Evolutionary conservation across 345 rosid genomes (phyloP), one percentile per base, ranked within the genome.

Genomic region (Trapa incisa): DNA sequence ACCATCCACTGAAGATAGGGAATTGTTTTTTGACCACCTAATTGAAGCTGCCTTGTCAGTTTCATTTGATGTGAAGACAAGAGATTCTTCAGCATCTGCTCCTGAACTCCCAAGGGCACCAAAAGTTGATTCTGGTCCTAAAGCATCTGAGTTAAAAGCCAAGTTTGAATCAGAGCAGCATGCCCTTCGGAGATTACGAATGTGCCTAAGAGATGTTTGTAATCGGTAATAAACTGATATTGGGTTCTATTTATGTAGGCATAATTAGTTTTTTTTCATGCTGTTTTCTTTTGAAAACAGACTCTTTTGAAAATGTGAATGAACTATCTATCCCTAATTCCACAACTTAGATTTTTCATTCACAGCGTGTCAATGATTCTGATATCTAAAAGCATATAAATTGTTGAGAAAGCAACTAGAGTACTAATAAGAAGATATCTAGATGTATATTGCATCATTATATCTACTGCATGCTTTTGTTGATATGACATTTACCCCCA

Each of bases 151-250:
- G 78, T 68, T 94, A 72, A 91, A 86, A 76, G 96, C 99, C 67
- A 86, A 89, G 86, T 86, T 87, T 68, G 99, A 91, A 83, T 92
- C 96, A 38, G 97, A 94, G 86, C 99, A 94, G 78, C 99, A 94
- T 81, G 93, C 97, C 56, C 96, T 94, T 75, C 91, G 97, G 61
- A 83, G 99, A 64, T 79, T 91, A 71, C 87, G 99, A 70, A 94
- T 91, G 96, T 94, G 99, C 82, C 96, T 94, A 68, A 84, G 97
- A 83, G 99, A 94, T 79, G 71, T 94, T 87, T 94, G 99, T 84
- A 94, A 94, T 67, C 79, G 97, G 97, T 91, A 83, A 83, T 47
- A 64, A 47, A 73, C 43, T 37, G 37, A 22, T 5, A 64, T 41
- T 22, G 35, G 2, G 60, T n/a, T 16, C 60, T 7, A 29, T 41